A percentile compares a stretch with the other conserved stretches of the same genome.
Conservation (phyloP, 2,329 filamentous ascomycete genomes). For the Colletotrichum nymphaeae region DNA sequence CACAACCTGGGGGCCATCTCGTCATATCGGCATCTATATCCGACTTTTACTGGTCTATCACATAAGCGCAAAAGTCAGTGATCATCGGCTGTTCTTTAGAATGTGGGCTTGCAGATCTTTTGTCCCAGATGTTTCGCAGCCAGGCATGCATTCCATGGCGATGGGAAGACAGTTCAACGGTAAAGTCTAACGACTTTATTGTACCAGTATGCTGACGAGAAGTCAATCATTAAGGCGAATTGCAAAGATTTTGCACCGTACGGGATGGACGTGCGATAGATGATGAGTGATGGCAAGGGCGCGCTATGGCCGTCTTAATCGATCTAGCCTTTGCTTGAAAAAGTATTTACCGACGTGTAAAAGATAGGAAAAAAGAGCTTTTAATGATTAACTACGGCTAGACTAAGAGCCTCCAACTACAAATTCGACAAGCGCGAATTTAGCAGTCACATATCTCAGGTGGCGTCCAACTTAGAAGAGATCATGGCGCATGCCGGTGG, state of each 20-base stretch:
- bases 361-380: background rate
- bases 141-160: background rate
- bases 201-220: background rate
- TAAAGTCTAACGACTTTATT: background rate
- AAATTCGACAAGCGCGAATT: background rate
- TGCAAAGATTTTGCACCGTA: background rate
- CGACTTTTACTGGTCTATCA: background rate
- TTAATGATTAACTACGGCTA: background rate
- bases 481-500: background rate
- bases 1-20: background rate
- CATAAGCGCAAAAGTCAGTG: background rate
- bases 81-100: background rate
- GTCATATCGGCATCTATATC: slow-evolving; percentile 11
- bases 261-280: background rate
- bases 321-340: no score
- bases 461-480: background rate
- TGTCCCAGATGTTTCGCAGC: background rate
- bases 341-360: no score
- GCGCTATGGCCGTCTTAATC: no score
- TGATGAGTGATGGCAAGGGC: no score
- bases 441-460: no score
- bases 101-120: slow-evolving; percentile 9
- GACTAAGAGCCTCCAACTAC: background rate
- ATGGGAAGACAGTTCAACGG: background rate
- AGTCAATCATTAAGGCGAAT: background rate